Base-by-base conservation (phyloP, 495 filamentous ascomycete genomes). In the Podospora tetraspora region DNA sequence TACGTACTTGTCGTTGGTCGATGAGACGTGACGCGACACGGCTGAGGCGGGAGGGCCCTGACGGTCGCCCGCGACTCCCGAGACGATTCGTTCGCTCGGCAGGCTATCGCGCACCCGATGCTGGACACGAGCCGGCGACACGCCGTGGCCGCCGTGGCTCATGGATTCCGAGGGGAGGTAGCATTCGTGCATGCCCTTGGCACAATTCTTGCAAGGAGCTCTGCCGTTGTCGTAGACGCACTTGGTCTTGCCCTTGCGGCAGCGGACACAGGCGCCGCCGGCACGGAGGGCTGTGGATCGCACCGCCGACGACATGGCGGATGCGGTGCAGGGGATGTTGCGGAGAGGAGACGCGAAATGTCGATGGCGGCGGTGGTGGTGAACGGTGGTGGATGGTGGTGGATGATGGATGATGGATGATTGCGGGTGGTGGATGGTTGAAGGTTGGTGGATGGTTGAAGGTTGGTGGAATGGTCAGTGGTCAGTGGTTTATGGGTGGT, bases 161-260 rank as follows among this genome's bases (percentile, higher is more conserved):
- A 82, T 81, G 23, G 77, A 79, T 75, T 84, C 82, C 12, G 81
- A 84, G 22, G 82, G 82, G 3, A 84, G 74, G 71, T 84, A 84
- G 71, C 82, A 84, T 63, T 84, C 82, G 71, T 84, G 82, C 77
- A 84, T 77, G 63, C 82, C 82, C 70, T 84, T 84, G n/a, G 82
- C 80, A 71, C 82, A 84, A 73, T 84, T 84, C 70, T 80, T 80
- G 74, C 82, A 84, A 22, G 82, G 82, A 19, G 82, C 81, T 56
- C 80, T 69, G 60, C 82, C 82, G 69, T 81, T 84, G 61, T 84
- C 82, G 76, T 84, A 84, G 66, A 84, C 82, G 62, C 82, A 84
- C 57, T 84, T 84, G 21, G 82, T 84, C 71, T 84, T 84, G 76
- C 82, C 82, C 72, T 84, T 84, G 67, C 82, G 82, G 75, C 82